These are phyloP conservation scores for Rhodomyrtus tomentosa DNA, from an alignment of 345 rosid species.

Conservation along the genomic window DNA sequence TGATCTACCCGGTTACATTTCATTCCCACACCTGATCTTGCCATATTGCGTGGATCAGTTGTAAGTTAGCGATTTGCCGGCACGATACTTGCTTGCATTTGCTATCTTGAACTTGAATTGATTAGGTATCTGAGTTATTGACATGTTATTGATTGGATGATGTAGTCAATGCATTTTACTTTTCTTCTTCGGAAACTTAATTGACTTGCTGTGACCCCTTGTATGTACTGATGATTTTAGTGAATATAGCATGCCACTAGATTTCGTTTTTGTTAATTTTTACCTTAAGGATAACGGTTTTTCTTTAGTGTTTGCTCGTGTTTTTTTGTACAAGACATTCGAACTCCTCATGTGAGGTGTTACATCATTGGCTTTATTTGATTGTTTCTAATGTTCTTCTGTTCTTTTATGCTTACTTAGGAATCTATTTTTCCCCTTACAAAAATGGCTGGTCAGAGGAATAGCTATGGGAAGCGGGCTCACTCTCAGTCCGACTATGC, in stretches of 20 bases:
- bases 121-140: background rate
- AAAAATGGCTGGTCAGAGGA: slow-evolving; percentile 71
- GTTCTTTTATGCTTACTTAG: background rate
- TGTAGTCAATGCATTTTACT: background rate
- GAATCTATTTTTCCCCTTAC: background rate
- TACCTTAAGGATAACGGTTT: background rate
- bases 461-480: slow-evolving; percentile 67
- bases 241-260: background rate
- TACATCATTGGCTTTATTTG: background rate
- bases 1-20: background rate
- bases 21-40: background rate
- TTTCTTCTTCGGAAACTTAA: background rate
- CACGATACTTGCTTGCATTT: background rate
- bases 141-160: background rate
- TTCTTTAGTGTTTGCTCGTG: background rate
- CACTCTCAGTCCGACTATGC: slow-evolving; percentile 60
- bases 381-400: background rate
- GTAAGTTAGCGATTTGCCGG: background rate
- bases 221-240: background rate
- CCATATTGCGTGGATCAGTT: background rate
- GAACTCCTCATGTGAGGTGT: background rate
- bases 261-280: background rate
- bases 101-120: background rate
- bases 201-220: background rate
- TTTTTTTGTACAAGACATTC: background rate